Evolutionary conservation across 768 basidiomycete species (phyloP).

Genomic region (Stropharia rugosoannulata): DNA sequence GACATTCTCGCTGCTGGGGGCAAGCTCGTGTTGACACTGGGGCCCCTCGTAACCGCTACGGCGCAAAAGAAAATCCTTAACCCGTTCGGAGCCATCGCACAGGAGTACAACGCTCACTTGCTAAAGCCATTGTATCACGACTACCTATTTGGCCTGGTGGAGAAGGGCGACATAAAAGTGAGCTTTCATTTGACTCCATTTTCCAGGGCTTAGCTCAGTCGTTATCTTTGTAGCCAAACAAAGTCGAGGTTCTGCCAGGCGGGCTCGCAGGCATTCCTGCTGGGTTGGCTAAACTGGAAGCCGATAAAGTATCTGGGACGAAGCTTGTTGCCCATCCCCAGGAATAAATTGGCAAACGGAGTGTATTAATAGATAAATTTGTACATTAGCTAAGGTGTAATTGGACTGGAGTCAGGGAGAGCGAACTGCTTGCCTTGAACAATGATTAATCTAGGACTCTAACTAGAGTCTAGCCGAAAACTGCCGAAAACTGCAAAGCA

Average conservation of each 20-base stretch:
- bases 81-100: neutral
- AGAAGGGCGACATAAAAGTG: slow-evolving; percentile 22
- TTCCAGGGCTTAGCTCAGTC: no score
- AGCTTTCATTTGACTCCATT: neutral
- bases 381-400: no score
- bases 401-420: no score
- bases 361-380: no score
- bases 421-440: no score
- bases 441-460: no score
- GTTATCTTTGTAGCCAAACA: slow-evolving; percentile 28
- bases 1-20: slow-evolving; percentile 32
- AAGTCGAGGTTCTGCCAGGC: slow-evolving; percentile 37
- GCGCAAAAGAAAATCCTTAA: slow-evolving; percentile 6
- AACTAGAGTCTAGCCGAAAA: no score
- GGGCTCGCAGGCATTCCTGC: slow-evolving; percentile 43
- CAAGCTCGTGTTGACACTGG: slow-evolving; percentile 31
- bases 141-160: slow-evolving; percentile 12
- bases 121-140: slow-evolving; percentile 14
- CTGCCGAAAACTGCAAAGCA: no score
- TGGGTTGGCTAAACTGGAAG: slow-evolving; percentile 38
- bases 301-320: slow-evolving; percentile 37
- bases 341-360: slow-evolving; percentile 19
- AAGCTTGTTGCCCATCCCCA: slow-evolving; percentile 44
- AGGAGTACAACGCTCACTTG: slow-evolving; percentile 12
- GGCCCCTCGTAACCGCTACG: slow-evolving; percentile 21